These are phyloP conservation scores for Magnaporthiopsis incrustans DNA, from an alignment of 2,329 filamentous ascomycete genomes.

Conservation along the genomic window DNA sequence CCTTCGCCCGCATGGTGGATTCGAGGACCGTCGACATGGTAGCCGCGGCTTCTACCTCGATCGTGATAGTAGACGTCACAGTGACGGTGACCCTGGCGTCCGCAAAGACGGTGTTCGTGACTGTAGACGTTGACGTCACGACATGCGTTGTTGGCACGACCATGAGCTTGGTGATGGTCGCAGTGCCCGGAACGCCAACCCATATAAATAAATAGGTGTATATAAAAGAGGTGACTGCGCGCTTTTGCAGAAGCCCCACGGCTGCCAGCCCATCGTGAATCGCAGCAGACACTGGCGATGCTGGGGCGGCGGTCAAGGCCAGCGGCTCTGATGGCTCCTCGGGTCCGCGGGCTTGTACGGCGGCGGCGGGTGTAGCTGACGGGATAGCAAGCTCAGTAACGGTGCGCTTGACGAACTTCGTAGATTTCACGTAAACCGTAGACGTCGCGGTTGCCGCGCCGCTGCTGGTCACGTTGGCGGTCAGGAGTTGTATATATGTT, in stretches of 20 bases:
- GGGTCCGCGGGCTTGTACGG: not conserved
- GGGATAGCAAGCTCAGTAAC: not conserved
- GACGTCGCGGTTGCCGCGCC: not conserved
- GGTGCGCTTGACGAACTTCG: not conserved
- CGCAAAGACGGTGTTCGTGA: not conserved
- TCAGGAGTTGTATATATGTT: not conserved
- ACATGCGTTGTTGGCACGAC: not conserved
- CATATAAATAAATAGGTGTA: not conserved
- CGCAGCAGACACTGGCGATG: not conserved
- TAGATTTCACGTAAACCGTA: not conserved
- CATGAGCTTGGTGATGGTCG: not conserved
- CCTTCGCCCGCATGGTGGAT: not conserved
- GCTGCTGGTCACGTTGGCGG: not conserved
- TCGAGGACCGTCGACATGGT: not conserved
- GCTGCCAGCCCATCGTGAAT: slow-evolving; percentile 1
- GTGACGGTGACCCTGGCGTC: not conserved
- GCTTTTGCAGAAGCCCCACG: not conserved
- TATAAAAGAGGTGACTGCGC: not conserved
- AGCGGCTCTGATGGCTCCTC: not conserved
- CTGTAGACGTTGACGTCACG: not conserved
- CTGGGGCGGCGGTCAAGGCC: not conserved
- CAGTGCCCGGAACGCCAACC: not conserved
- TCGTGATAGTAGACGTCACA: not conserved
- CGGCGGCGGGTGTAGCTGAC: not conserved
- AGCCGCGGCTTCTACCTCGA: not conserved